Evolutionary conservation across 1,139 yeast genomes (phyloP), one percentile per base, ranked within the genome.

Genomic region (Hansenula sp.): DNA sequence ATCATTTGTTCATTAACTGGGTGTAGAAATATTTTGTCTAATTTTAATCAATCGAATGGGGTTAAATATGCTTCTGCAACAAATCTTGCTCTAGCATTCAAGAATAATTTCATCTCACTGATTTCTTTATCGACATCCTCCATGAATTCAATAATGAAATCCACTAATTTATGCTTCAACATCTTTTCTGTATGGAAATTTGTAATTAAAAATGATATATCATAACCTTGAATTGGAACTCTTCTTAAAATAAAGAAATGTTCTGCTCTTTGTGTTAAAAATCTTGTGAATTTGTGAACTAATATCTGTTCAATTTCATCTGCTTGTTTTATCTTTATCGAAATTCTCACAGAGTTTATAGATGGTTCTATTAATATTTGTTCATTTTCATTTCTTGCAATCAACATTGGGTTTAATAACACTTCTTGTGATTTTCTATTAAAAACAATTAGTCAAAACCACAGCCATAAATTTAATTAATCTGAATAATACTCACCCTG

Each of bases 111-210:
- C 96, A 92, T 94, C 63, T 92, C 99, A 64, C 96, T 87, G 59
- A 92, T 94, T 64, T 92, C 99, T 68, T 90, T 92, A 65, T 92
- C 99, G 21, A 92, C 98, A 57, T 90, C 98, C 64, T 92, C 98
- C 98, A 92, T 90, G 62, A 94, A 92, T 67, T 92, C 97, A 56
- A 92, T 88, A 55, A 92, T 89, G 61, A 92, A 92, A 63, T 92
- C 98, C 37, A 92, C 96, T 57, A 92, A 75, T 64, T 94, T 94
- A 58, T 85, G 92, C 67, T 94, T 92, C 64, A 90, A 76, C 96
- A 92, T 89, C 53, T 84, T 84, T 63, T 92, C 97, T 11, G 97
- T 89, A 65, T 92, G 98, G 66, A 82, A 82, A 65, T 92, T 92
- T 30, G 98, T 92, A 54, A 92, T 79, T 60, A 92, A 73, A 60